phyloP scores from a whole-genome alignment of 495 filamentous ascomycete genomes.

The Penicillium herquei region DNA sequence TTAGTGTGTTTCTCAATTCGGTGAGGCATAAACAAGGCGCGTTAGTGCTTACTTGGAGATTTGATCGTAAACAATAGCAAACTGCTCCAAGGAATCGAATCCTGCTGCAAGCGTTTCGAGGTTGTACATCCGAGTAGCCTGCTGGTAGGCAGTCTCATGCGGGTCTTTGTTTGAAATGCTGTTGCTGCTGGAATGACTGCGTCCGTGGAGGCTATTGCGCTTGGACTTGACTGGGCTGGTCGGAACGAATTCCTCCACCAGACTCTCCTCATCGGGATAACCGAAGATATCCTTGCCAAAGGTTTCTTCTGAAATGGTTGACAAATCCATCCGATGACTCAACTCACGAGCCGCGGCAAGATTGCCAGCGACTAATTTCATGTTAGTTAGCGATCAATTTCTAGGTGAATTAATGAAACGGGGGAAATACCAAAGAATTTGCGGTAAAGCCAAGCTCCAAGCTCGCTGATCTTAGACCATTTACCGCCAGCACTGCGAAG shows the following conservation, averaged over 20 bases:
- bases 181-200: constrained; percentile 24
- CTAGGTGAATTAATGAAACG: background rate
- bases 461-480: constrained; percentile 67
- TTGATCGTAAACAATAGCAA: constrained; percentile 47
- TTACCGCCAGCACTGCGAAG: constrained; percentile 68
- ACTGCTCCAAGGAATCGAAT: constrained; percentile 65
- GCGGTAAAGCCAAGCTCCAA: constrained; percentile 68
- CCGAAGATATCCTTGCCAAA: constrained; percentile 43
- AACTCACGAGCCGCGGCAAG: constrained; percentile 67
- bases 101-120: constrained; percentile 67
- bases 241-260: constrained; percentile 22
- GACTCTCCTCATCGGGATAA: constrained; percentile 24
- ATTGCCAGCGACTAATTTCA: constrained; percentile 33
- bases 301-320: constrained; percentile 38
- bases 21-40: background rate
- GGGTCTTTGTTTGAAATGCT: constrained; percentile 5
- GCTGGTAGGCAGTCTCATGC: constrained; percentile 26
- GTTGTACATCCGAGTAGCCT: constrained; percentile 66
- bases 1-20: background rate
- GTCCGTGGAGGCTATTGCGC: constrained; percentile 22
- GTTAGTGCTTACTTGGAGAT: constrained; percentile 37
- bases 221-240: constrained; percentile 36
- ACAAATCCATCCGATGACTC: constrained; percentile 43
- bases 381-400: constrained; percentile 4
- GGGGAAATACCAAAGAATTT: constrained; percentile 39